Conservation (phyloP, 495 filamentous ascomycete species). For the Sphaerosporella brunnea region DNA sequence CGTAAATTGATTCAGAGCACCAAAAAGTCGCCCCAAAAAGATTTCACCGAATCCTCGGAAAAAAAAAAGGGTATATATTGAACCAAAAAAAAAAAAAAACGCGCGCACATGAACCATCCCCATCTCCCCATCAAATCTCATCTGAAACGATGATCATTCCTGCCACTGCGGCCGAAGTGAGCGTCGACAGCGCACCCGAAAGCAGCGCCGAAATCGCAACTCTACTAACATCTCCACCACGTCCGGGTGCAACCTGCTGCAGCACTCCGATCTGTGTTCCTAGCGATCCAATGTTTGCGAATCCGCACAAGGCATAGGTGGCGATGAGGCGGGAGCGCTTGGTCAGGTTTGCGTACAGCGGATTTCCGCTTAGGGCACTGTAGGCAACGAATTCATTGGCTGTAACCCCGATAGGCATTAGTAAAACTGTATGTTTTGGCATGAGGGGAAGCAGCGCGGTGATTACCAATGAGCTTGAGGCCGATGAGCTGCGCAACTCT, state of each 20-base stretch:
- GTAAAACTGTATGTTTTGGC: no score
- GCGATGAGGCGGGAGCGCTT: conserved; percentile 54
- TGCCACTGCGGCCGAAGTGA: conserved; percentile 67
- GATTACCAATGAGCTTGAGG: conserved; percentile 59
- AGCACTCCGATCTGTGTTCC: conserved; percentile 40
- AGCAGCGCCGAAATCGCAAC: conserved; percentile 63
- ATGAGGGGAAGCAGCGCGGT: conserved; percentile 9
- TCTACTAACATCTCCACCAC: conserved; percentile 54
- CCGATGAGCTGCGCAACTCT: conserved; percentile 66
- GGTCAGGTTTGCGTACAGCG: conserved; percentile 35
- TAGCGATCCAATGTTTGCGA: conserved; percentile 20
- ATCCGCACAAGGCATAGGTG: conserved; percentile 48
- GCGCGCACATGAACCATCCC: no score
- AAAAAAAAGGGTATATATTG: no score
- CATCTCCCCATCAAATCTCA: no score
- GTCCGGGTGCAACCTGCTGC: conserved; percentile 55
- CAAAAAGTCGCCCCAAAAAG: no score
- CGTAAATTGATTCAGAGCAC: no score
- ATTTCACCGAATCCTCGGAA: no score
- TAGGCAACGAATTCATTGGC: conserved; percentile 35
- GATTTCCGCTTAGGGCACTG: conserved; percentile 12
- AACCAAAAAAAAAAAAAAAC: no score
- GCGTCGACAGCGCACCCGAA: conserved; percentile 57
- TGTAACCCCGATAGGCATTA: no score
- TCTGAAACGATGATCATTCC: conserved; percentile 40